A percentile compares a stretch with the other conserved stretches of the same genome.
Conservation (phyloP, 257 asterid genomes). For the Solanum piurae region DNA sequence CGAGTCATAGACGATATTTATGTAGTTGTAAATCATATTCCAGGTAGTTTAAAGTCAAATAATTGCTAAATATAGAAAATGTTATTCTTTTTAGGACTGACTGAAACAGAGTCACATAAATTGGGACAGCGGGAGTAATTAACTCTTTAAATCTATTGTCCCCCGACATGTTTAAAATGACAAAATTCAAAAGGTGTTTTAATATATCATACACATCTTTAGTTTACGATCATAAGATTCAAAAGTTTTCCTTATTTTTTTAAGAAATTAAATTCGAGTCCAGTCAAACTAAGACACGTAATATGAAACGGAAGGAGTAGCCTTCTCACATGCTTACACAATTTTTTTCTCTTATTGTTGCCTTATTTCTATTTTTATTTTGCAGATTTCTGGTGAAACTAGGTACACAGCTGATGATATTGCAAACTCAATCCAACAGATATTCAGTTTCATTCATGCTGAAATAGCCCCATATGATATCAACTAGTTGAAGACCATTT, state of each 20-base stretch:
- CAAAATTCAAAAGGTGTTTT: background rate
- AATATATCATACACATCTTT: background rate
- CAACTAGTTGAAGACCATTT: background rate
- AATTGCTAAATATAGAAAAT: background rate
- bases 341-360: background rate
- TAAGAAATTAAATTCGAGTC: background rate
- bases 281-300: background rate
- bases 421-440: slow-evolving; percentile 85
- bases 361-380: background rate
- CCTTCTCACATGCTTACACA: background rate
- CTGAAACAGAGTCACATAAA: background rate
- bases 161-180: background rate
- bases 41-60: background rate
- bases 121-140: background rate
- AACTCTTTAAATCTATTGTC: background rate
- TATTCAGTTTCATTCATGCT: slow-evolving; percentile 80
- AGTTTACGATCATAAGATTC: background rate
- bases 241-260: background rate
- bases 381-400: slow-evolving; percentile 67
- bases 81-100: background rate
- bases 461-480: slow-evolving; percentile 29
- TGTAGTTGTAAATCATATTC: background rate
- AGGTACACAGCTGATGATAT: slow-evolving; percentile 78
- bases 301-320: background rate
- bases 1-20: background rate